Evolutionary conservation across 352 stramenopile species (phyloP), one percentile per base, ranked within the genome.

Genomic region (Pythium guiyangense): DNA sequence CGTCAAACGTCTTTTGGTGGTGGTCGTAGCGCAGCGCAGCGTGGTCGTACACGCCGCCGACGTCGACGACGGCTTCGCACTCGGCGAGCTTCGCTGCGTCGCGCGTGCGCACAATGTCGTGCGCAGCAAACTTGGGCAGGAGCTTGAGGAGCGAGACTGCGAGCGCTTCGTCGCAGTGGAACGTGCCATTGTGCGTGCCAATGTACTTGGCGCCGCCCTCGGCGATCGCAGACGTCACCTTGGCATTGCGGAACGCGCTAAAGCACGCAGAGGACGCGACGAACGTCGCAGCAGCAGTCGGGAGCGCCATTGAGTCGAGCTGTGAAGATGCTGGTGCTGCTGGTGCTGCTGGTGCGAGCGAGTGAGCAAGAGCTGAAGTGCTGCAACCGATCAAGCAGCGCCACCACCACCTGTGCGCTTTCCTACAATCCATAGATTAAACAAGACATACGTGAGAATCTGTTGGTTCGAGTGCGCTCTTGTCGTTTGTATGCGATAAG

Each of bases 111-210:
- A 89, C 49, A 18, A 90, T 70, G 60, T 88, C 71, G 73, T 92
- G 79, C 27, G 64, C 48, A 29, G 89, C 79, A 70, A 97, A 99
- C 49, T 86, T 69, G 12, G 94, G 90, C 60, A 97, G 67, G 50
- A 98, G 73, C 69, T 97, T 97, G 47, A 99, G 84, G 74, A 99
- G 94, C 52, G 87, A 98, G 29, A 98, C 95, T 4, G 96, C 97
- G 59, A 99, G 82, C 49, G 96, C 96, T 69, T 99, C 97, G 66
- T 99, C 97, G 58, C 96, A 98, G 74, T 99, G 97, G 78, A 99
- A 99, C 58, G 87, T 97, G 49, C 96, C 96, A 51, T 96, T 97
- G 84, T 99, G 97, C 6, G 96, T 99, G 53, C 95, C 96, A 64
- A 99, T 98, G 66, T 90, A 86, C 65, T 96, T 96, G 45, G 67